Conservation (phyloP, 495 filamentous ascomycete genomes). For the Hypoxylon cercidicola region DNA sequence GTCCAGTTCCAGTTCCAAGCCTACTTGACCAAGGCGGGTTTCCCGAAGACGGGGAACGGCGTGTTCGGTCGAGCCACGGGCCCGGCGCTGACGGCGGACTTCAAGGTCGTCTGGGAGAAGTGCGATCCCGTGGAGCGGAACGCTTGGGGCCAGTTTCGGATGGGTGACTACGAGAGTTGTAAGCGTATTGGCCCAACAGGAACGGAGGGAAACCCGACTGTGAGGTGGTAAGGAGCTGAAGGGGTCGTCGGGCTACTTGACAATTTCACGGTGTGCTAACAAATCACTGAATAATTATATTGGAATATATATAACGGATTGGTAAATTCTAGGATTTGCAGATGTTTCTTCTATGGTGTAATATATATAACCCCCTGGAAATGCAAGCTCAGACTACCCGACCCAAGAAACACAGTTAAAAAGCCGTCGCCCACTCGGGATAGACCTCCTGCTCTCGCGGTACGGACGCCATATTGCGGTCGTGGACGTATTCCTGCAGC, state of each 20-base stretch:
- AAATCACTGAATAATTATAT: too few species aligned
- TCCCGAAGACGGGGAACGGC: slow-evolving; percentile 24
- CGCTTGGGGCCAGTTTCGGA: slow-evolving; percentile 34
- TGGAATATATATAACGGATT: too few species aligned
- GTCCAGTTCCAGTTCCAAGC: slow-evolving; percentile 39
- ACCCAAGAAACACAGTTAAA: slow-evolving; percentile 10
- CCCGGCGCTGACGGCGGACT: slow-evolving; percentile 27
- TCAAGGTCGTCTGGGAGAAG: slow-evolving; percentile 31
- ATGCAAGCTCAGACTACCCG: background rate
- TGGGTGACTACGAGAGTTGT: slow-evolving; percentile 37
- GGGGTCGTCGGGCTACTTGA: background rate
- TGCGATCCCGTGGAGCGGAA: slow-evolving; percentile 33
- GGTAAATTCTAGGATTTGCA: too few species aligned
- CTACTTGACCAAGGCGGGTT: slow-evolving; percentile 35
- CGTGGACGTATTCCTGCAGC: slow-evolving; percentile 49
- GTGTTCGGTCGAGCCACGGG: slow-evolving; percentile 28
- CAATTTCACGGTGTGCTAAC: too few species aligned
- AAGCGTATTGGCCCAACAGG: slow-evolving; percentile 11
- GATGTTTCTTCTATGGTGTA: too few species aligned
- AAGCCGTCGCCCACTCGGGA: slow-evolving; percentile 46
- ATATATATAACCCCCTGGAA: background rate
- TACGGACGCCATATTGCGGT: slow-evolving; percentile 49
- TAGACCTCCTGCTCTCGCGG: slow-evolving; percentile 46
- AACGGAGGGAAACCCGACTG: slow-evolving; percentile 22
- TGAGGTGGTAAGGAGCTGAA: slow-evolving; percentile 21